These are phyloP conservation scores for Amanita molliuscula DNA, from an alignment of 768 basidiomycete species.

Conservation along the genomic window DNA sequence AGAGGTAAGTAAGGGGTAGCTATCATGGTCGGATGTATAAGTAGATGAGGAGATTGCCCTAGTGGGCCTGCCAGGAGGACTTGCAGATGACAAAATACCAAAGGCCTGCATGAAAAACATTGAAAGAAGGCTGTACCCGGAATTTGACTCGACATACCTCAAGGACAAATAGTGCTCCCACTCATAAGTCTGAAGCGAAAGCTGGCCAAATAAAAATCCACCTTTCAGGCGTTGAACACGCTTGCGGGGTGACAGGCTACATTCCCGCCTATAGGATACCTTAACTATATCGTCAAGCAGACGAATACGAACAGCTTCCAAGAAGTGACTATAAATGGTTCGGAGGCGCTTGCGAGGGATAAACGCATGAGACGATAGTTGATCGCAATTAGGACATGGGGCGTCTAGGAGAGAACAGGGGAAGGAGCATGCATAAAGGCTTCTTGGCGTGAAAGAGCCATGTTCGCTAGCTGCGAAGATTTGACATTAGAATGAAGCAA, in stretches of 20 bases:
- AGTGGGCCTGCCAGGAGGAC: slow-evolving; percentile 29
- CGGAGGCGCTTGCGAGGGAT: slow-evolving; percentile 35
- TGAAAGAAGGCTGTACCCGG: background rate
- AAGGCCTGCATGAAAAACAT: slow-evolving; percentile 29
- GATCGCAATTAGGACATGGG: slow-evolving; percentile 29
- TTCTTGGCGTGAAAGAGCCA: slow-evolving; percentile 34
- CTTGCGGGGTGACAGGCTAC: slow-evolving; percentile 14
- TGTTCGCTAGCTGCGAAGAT: slow-evolving; percentile 28
- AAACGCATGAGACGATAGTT: slow-evolving; percentile 14
- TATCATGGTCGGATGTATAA: slow-evolving; percentile 54
- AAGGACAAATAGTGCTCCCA: slow-evolving; percentile 48
- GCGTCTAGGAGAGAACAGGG: slow-evolving; percentile 27
- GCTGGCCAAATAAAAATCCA: slow-evolving; percentile 52
- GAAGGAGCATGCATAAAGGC: slow-evolving; percentile 45
- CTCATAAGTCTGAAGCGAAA: slow-evolving; percentile 52
- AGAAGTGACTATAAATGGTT: slow-evolving; percentile 37
- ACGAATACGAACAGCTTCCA: slow-evolving; percentile 50
- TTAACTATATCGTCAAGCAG: slow-evolving; percentile 45
- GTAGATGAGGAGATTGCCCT: slow-evolving; percentile 26
- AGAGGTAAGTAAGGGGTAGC: slow-evolving; percentile 52
- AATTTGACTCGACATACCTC: slow-evolving; percentile 23
- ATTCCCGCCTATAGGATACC: slow-evolving; percentile 20
- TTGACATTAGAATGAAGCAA: background rate
- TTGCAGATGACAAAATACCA: slow-evolving; percentile 52
- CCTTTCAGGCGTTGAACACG: slow-evolving; percentile 41